Evolutionary conservation across 2,329 filamentous ascomycete genomes (phyloP), one percentile per base, ranked within the genome.

Genomic region (Massarina eburnea): DNA sequence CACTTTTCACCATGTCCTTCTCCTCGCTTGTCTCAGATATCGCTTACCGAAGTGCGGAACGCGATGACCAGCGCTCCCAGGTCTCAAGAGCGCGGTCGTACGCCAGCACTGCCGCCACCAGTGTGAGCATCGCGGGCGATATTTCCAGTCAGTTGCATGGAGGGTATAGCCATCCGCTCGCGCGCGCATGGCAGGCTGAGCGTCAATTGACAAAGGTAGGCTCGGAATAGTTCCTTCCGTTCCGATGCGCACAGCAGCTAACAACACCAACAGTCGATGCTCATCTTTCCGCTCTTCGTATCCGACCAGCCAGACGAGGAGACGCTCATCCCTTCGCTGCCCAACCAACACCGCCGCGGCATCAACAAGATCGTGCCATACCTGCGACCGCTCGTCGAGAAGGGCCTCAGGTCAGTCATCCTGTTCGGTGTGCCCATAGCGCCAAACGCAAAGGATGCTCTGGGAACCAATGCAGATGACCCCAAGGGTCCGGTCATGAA

Each of bases 221-320:
- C 37, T 42, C 43, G 42, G 32, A 45, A 46, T 34, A 10, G 35
- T 30, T 29, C 26, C 35, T 9, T 29, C 32, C 17, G 29, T 9
- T 18, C 29, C 21, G 34, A 39, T 30, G 30, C 20, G 32, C 20
- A 18, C 42, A 35, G 41, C 21, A 42, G 45, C 60, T 66, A 39
- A 68, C 54, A 48, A 33, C 2, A 35, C 17, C 27, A 3, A 24
- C 62, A 96, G 90, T 94, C 91, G 29, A 97, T 97, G 94, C 86
- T 99, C 63, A 96, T 99, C 64, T 97, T 95, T 74, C 94, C 94
- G 10, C 81, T 99, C 57, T 99, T 99, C 76, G 83, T 99, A 55
- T 95, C 94, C 62, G 94, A 99, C 72, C 83, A 89, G 65, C 88
- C 92, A 27, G 89, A 97, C 64, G 92, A 97, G 75, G 89, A 96